Evolutionary conservation across 2,329 filamentous ascomycete genomes (phyloP), one percentile per base, ranked within the genome.

Genomic region (Talaromyces pinophilus): DNA sequence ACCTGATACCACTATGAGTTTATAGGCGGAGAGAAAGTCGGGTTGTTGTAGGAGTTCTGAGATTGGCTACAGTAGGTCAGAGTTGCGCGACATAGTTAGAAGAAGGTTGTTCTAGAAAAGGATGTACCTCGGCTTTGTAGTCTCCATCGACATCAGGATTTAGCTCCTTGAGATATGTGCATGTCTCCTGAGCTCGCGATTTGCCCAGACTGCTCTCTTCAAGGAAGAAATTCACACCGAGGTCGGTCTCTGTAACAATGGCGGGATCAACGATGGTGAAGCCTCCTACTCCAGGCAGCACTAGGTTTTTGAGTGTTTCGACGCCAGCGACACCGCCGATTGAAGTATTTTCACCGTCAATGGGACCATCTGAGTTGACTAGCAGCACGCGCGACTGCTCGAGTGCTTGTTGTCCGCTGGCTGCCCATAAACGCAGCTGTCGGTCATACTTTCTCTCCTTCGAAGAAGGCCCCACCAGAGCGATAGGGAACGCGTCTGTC

Each of bases 161-260:
- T 68, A 99, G 83, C 78, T 99, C 96, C 68, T 88, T 84, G 52
- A 99, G 83, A 64, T 94, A 83, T 68, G 89, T 88, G 66, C 90
- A 89, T 64, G 90, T 91, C 75, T 91, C 89, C 76, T 92, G 86
- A 1, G 94, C 92, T 71, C 95, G 88, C 30, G 88, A 88, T 73
- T 88, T 89, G 63, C 93, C 93, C 44, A 96, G 77, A 70, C 88
- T 90, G 59, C 84, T 82, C 72, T 95, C 88, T 68, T 97, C 92
- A 0, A 99, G 83, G 74, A 99, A 99, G 84, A 99, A 99, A 80
- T 99, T 99, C 69, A 97, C 90, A 4, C 96, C 95, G 48, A 99
- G 82, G 73, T 99, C 95, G 50, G 88, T 84, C 71, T 96, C 90
- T 0, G 82, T 83, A n/a, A 99, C 93, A 2, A 85, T 78, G 1